Percentiles rank a stretch among this genome's conserved stretches.
Conservation (phyloP, 805 yeast species). For the Kodamaea nitidulidarum region DNA sequence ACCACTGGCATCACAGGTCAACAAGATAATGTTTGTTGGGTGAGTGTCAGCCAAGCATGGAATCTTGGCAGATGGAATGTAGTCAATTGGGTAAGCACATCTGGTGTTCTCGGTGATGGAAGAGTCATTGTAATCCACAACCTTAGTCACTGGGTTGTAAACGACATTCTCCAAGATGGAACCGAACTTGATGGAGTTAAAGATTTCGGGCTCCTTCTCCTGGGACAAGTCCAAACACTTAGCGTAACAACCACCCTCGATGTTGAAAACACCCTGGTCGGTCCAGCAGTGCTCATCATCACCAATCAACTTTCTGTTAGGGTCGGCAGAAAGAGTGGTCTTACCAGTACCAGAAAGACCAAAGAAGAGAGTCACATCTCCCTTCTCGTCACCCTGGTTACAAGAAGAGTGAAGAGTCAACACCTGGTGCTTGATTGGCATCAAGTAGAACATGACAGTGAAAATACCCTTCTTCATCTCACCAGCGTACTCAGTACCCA, state of each 20-base stretch:
- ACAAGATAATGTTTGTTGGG: conserved; percentile 86
- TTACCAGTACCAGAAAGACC: conserved; percentile 98
- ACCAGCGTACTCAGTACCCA: conserved; percentile 99
- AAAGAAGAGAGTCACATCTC: conserved; percentile 92
- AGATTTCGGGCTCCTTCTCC: conserved; percentile 97
- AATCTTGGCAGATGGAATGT: conserved; percentile 90
- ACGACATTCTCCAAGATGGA: conserved; percentile 91
- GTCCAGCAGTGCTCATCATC: conserved; percentile 99
- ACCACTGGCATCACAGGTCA: conserved; percentile 98
- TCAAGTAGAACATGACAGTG: conserved; percentile 97
- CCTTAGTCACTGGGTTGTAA: conserved; percentile 72
- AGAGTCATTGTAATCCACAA: conserved; percentile 79
- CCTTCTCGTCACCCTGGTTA: conserved; percentile 76
- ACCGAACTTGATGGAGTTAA: conserved; percentile 91
- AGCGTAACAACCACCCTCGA: conserved; percentile 99
- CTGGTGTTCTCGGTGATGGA: conserved; percentile 94
- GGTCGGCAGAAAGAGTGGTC: conserved; percentile 95
- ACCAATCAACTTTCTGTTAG: conserved; percentile 88
- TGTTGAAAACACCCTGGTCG: conserved; percentile 95
- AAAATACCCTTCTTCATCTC: conserved; percentile 99
- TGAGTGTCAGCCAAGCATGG: conserved; percentile 89
- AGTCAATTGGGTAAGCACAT: conserved; percentile 97
- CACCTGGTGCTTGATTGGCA: conserved; percentile 91
- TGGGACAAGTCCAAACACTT: conserved; percentile 85
- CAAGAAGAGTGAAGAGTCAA: conserved; percentile 93